Base-by-base conservation (phyloP, 305 asterid species). In the Rubia balearica region DNA sequence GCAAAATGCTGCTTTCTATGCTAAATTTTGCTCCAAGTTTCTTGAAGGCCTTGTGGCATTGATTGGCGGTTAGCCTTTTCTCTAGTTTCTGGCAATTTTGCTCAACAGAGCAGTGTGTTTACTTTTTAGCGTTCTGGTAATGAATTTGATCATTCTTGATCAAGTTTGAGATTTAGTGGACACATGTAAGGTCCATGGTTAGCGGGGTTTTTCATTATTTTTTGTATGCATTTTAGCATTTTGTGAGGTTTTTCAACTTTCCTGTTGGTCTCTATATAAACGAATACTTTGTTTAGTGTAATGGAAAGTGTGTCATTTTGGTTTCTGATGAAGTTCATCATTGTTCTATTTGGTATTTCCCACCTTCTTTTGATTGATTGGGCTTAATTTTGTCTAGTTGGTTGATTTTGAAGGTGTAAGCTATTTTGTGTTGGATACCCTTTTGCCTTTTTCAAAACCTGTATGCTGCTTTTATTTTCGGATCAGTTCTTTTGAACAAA, bases 201-300 rank as follows among this genome's bases (percentile, higher is more conserved):
- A 33, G 38, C 38, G 40, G 12, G 10, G 9, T 73, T 46, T 24
- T 10, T 14, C 16, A 0, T 33, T 8, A 30, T 60, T 17, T 46
- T 45, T 40, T 4, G 49, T 45, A 0, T 21, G 21, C 24, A 45
- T 17, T 38, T 73, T 2, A 8, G 7, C n/a, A 19, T 6, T 27
- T 57, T 21, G 17, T 30, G 22, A 2, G 43, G 6, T 40, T 21
- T 13, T 24, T 46, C n/a, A 42, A 48, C 74, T 75, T 62, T 75
- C 65, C 42, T 56, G 42, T 70, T 64, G 49, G 56, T 61, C 7
- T 43, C 53, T 46, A 13, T 46, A 46, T 46, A 49, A 49, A 19
- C 56, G 16, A 49, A 49, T 49, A 19, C 5, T 49, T 49, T 27
- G 60, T 67, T 45, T 8, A 16, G 56, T n/a, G 8, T 16, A 30